Evolutionary conservation across 345 rosid species (phyloP), one percentile per base, ranked within the genome.

Genomic region (Nasturtium officinale): DNA sequence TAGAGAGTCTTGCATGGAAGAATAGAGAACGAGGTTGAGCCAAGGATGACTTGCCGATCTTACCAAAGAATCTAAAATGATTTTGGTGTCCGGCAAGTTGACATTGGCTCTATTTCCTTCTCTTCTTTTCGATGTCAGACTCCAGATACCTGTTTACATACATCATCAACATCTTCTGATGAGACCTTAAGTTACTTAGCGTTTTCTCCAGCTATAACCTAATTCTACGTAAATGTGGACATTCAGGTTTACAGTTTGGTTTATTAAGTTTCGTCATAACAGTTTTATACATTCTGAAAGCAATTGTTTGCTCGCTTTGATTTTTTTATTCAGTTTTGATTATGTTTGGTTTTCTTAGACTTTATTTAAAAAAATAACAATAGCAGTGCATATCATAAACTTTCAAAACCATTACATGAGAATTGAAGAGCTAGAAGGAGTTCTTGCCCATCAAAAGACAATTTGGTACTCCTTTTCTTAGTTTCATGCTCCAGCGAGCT

Each of bases 401-500:
- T 15, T n/a, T 5, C 6, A 43, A 43, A 43, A 1, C n/a, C 1
- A 40, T 5, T 13, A 13, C 6, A 40, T 11, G 43, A 11, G 43
- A 1, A 1, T 11, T 3, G 15, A 38, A 38, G 43, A 38, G 43
- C 43, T 38, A 13, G 45, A 12, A 12, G 6, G 43, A 38, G 43
- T 38, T 4, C n/a, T 38, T 38, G 43, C 5, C 5, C 43, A 38
- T 38, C n/a, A 38, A 11, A 38, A 11, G 43, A 38, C 43, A 35
- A 9, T 2, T 35, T 35, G 3, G 40, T 11, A 6, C 1, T 35
- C 12, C 9, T 35, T 9, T 35, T 35, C 40, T 35, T 35, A 35
- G 40, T 35, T 61, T 90, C 87, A 81, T 58, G 77, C 78, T 68
- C 23, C 55, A 61, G 86, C 74, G 56, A 84, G 61, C 80, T 77